Evolutionary conservation across 495 filamentous ascomycete genomes (phyloP).

Genomic region (Aspergillus nidulans): DNA sequence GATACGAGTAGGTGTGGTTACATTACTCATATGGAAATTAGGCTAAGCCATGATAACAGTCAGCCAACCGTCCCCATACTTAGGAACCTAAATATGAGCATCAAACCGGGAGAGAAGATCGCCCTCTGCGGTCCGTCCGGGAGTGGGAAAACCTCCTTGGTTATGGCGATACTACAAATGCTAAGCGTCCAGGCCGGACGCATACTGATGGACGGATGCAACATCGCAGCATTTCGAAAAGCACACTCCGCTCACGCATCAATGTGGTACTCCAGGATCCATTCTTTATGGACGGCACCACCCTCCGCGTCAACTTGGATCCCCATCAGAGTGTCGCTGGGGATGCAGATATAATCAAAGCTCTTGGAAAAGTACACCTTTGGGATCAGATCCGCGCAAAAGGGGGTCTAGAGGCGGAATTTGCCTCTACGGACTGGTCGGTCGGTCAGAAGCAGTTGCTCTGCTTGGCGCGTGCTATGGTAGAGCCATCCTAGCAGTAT

Average conservation of each 20-base stretch:
- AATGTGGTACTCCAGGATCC: conserved; percentile 46
- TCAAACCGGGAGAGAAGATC: neutral
- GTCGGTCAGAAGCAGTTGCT: conserved; percentile 2
- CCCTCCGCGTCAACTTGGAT: neutral
- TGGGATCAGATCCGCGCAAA: neutral
- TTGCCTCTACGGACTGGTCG: neutral
- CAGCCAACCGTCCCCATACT: neutral
- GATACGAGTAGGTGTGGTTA: neutral
- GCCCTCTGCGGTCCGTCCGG: neutral
- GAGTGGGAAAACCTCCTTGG: neutral
- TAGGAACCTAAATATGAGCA: neutral
- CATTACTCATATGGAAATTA: neutral
- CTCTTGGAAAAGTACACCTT: neutral
- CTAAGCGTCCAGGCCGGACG: neutral
- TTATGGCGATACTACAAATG: neutral
- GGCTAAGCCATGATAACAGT: neutral
- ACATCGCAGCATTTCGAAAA: conserved; percentile 21
- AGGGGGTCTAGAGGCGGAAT: neutral
- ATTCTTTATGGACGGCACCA: conserved; percentile 17
- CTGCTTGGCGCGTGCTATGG: neutral
- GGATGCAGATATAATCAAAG: neutral
- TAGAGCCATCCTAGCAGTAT: too few relatives aligned
- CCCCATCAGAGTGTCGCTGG: neutral
- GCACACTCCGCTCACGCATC: conserved; percentile 26
- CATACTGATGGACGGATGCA: neutral